Evolutionary conservation across 1,284 basidiomycete genomes (phyloP).

Genomic region (Austroboletus rostrupii): DNA sequence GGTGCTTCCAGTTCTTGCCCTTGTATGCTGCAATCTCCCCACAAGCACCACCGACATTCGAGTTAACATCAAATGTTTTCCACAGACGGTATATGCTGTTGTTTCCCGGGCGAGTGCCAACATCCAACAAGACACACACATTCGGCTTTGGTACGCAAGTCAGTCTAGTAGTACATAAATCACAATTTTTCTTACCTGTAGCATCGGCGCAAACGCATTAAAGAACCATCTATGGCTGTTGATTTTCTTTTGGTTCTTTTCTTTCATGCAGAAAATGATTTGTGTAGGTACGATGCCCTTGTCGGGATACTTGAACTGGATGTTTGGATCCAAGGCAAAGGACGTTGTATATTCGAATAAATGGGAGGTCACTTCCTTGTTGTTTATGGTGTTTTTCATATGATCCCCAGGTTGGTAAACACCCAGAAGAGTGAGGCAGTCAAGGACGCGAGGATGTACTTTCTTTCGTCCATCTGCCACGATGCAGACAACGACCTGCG

Average conservation of each 20-base stretch:
- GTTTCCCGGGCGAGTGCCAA: conserved; percentile 84
- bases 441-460: conserved; percentile 89
- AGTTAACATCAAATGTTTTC: conserved; percentile 94
- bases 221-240: conserved; percentile 96
- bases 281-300: conserved; percentile 93
- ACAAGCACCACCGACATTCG: conserved; percentile 90
- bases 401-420: conserved; percentile 76
- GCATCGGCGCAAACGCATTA: conserved; percentile 77
- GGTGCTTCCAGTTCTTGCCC: conserved; percentile 77
- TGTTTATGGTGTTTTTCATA: conserved; percentile 90
- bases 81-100: conserved; percentile 90
- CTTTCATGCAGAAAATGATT: conserved; percentile 91
- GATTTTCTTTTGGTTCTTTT: conserved; percentile 94
- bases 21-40: conserved; percentile 94
- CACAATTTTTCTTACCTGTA: conserved; percentile 49
- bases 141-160: conserved; percentile 57
- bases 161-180: not conserved
- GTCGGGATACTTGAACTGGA: conserved; percentile 93
- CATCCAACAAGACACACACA: conserved; percentile 87
- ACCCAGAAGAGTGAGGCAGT: conserved; percentile 81
- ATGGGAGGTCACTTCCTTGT: conserved; percentile 87
- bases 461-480: conserved; percentile 93
- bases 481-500: conserved; percentile 89
- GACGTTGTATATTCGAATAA: conserved; percentile 95
- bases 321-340: conserved; percentile 82